Base-by-base conservation (phyloP, 805 yeast genomes). In the Candida lessepsii region DNA sequence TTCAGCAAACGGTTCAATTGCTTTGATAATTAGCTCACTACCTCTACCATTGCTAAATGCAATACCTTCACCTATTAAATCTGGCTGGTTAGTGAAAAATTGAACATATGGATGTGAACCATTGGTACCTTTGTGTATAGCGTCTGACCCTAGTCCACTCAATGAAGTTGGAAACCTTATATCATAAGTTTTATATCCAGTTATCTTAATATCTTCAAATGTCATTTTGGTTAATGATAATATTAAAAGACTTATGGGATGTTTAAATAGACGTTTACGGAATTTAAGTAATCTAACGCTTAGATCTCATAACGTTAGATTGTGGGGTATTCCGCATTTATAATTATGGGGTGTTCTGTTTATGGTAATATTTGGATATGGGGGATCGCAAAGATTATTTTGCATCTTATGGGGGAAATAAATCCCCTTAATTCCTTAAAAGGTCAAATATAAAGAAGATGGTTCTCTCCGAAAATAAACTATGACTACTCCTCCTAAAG, bases 81-180 rank as follows among this genome's bases (percentile, higher is more conserved):
- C 54, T 3, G 52, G 40, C 5, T 19, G 2, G 32, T 44, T 37
- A 26, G 70, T 66, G 31, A 55, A 40, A 17, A 66, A 50, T 24
- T 56, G 56, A 13, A 61, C 47, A 35, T 61, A 66, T n/a, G 68
- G 69, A 29, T 68, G 66, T 9, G 72, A 64, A 41, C 66, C 65
- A 51, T 67, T 70, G 5, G 70, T 71, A 25, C 58, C 61, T 13
- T 41, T 46, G 47, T 67, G 65, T 59, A 67, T 61, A 38, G 73
- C 73, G 47, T 68, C 73, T n/a, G 69, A 61, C 9, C 73, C 73
- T 29, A 57, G 57, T 20, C 60, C 62, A 44, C 57, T 64, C 25
- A 67, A 53, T 23, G 70, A 60, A 18, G 73, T 68, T 11, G 71
- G 71, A 40, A 65, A 66, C 33, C 71, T 37, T 20, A 46, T 50